Percentiles rank a stretch among this genome's conserved stretches.
Conservation (phyloP, 2,329 filamentous ascomycete genomes). For the Aspergillus calidoustus region DNA sequence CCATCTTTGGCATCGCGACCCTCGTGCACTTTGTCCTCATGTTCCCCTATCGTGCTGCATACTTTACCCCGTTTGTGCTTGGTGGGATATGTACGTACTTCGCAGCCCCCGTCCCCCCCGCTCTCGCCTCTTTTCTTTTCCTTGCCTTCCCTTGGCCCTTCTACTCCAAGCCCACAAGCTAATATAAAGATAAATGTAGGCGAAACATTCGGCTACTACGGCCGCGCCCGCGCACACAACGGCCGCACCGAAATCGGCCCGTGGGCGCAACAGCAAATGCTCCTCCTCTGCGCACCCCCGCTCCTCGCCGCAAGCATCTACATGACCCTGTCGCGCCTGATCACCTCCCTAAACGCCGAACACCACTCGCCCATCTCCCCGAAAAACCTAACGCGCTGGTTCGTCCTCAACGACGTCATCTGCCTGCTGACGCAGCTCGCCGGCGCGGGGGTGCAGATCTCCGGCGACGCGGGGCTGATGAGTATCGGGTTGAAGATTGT, state of each 20-base stretch:
- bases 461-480: constrained; percentile 27
- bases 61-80: constrained; percentile 43
- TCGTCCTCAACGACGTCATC: constrained; percentile 42
- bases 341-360: constrained; percentile 42
- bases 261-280: constrained; percentile 45
- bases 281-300: constrained; percentile 46
- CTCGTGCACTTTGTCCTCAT: constrained; percentile 36
- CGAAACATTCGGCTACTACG: constrained; percentile 44
- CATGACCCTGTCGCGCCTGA: constrained; percentile 48
- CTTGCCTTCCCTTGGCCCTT: background rate
- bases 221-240: constrained; percentile 40
- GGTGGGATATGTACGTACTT: constrained; percentile 41
- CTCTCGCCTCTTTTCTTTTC: background rate
- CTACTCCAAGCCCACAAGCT: background rate
- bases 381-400: constrained; percentile 44
- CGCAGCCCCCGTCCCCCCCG: background rate
- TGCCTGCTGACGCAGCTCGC: constrained; percentile 41
- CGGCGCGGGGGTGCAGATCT: constrained; percentile 37
- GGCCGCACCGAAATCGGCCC: constrained; percentile 29
- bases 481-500: constrained; percentile 32
- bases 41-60: constrained; percentile 38
- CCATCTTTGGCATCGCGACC: constrained; percentile 38
- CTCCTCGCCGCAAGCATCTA: constrained; percentile 45
- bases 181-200: constrained; percentile 22
- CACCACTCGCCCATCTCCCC: constrained; percentile 38